Evolutionary conservation across 2,329 filamentous ascomycete genomes (phyloP), one percentile per base, ranked within the genome.

Genomic region (Hypoxylon sp.): DNA sequence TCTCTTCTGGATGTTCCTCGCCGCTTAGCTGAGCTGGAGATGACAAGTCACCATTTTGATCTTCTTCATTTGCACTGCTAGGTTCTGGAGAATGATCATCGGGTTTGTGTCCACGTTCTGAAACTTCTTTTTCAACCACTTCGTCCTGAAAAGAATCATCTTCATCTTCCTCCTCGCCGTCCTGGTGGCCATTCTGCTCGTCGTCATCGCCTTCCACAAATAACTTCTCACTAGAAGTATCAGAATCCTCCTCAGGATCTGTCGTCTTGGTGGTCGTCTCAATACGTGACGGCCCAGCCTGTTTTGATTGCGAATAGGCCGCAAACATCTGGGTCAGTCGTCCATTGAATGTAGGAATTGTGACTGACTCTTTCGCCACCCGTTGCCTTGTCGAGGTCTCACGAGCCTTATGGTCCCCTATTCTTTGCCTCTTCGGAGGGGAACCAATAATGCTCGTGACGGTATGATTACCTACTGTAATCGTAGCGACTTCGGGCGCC

Each of bases 401-500:
- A 25, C 9, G 80, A 13, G 23, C 36, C 28, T 46, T 80, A 10
- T 77, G 78, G 50, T 83, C 79, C 17, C 82, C 81, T 45, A 80
- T 78, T 50, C 80, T 79, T 61, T 78, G 80, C 63, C 79, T 83
- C 68, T 87, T 87, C 3, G 82, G 75, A 53, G 86, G 82, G 53
- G 83, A 86, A 1, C 91, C 90, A 70, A 93, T 85, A 32, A 89
- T 84, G 19, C 89, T 90, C 0, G 87, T 90, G 4, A 89, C 84
- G 0, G 90, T 93, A 49, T 85, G 86, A 67, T 90, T 84, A 1
- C 91, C 92, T 59, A 95, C 88, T 0, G 91, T 94, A 51, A 95
- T 92, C 1, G 91, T 93, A 19, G 92, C 91, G 56, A 90, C 81
- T 73, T 93, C 89, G 28, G 85, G 80, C 1, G 86, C 85, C 1